Evolutionary conservation across 139 green algal genomes (phyloP), one percentile per base, ranked within the genome.

Genomic region (Micractinium sp.): DNA sequence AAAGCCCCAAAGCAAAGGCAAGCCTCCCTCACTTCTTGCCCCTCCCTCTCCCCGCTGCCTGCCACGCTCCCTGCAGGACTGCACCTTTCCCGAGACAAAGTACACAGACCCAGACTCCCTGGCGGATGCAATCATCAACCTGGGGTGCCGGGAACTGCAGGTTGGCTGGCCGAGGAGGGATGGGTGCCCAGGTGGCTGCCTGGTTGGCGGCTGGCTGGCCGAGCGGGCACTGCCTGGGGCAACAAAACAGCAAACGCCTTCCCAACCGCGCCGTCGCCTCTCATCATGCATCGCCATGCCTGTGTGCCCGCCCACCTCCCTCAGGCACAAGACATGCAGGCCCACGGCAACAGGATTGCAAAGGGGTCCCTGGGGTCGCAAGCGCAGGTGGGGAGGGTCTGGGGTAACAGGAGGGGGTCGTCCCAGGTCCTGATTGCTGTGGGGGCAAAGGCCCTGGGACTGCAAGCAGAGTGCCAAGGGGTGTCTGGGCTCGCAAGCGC

Each of bases 111-210:
- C 78, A 13, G 41, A 84, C 18, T 22, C 29, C 23, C 78, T 84
- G 29, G 78, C 78, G 53, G 78, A 84, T 22, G 78, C 78, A n/a
- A 63, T 84, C 41, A 84, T 84, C 78, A 23, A 36, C 14, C 14
- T 29, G 13, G 78, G 78, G 13, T 84, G 78, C 47, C 36, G 31
- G 18, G 78, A 66, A 27, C 25, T 84, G 41, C 41, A 84, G 78
- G 74, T 80, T 27, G 3, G 63, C 18, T 25, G 63, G 63, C 22
- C 20, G 47, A 56, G 47, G 47, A 56, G 9, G 47, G 47, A 9
- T 56, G 47, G 47, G 47, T 9, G 9, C 47, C 47, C 47, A 56
- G 5, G 47, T 9, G 47, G 47, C 47, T 56, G 47, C 7, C 5
- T 56, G 47, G 9, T 56, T 56, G 5, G 47, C 47, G 9, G 47